These are phyloP conservation scores for Lachancea waltii DNA, from an alignment of 805 yeast species.

Conservation along the genomic window DNA sequence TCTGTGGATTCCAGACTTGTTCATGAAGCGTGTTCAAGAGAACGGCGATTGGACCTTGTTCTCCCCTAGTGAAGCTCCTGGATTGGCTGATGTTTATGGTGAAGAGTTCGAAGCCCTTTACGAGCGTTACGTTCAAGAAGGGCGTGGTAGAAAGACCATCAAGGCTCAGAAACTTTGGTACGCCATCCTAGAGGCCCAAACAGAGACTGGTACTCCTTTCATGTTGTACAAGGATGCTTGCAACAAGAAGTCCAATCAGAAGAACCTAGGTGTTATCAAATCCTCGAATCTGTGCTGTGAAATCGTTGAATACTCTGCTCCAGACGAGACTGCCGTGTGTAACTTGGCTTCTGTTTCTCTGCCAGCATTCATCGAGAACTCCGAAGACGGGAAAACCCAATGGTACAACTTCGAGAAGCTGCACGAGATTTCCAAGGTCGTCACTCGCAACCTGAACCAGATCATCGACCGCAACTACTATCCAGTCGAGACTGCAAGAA, in stretches of 20 bases:
- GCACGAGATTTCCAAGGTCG: constrained; percentile 70
- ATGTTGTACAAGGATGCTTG: constrained; percentile 91
- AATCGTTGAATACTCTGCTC: constrained; percentile 83
- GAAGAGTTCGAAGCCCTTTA: constrained; percentile 73
- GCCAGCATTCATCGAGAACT: constrained; percentile 61
- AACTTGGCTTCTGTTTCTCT: constrained; percentile 87
- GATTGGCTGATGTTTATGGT: constrained; percentile 76
- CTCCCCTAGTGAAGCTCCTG: constrained; percentile 86
- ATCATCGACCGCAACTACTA: constrained; percentile 81
- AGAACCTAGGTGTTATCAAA: constrained; percentile 86
- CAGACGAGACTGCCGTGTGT: constrained; percentile 94
- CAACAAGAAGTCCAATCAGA: constrained; percentile 80
- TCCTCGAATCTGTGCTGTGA: constrained; percentile 94
- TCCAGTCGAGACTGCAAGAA: constrained; percentile 71
- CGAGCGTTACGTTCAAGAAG: constrained; percentile 63
- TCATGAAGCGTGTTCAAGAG: constrained; percentile 82
- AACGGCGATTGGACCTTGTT: constrained; percentile 83
- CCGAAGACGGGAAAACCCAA: constrained; percentile 39
- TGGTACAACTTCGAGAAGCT: constrained; percentile 66
- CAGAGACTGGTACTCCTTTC: constrained; percentile 95
- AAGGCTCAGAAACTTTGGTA: constrained; percentile 91
- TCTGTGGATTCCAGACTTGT: constrained; percentile 90
- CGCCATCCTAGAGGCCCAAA: constrained; percentile 83
- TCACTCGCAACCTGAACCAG: constrained; percentile 70
- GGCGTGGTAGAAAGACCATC: constrained; percentile 55